phyloP scores from a whole-genome alignment of 2,329 filamentous ascomycete species.

The Cyphellophora attinorum region DNA sequence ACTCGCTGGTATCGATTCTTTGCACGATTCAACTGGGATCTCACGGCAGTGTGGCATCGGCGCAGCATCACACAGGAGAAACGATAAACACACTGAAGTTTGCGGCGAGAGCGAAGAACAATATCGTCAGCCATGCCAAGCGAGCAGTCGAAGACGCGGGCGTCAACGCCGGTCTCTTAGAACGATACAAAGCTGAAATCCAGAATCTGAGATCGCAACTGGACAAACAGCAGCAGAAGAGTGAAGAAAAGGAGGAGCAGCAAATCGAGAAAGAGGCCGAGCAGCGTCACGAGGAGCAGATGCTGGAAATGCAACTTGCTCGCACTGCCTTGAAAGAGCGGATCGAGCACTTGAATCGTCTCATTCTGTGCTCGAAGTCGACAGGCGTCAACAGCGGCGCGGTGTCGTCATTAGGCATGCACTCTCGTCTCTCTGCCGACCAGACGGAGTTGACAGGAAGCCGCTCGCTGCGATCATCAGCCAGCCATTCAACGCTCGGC shows the following conservation, averaged over 20 bases:
- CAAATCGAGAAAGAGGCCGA: constrained; percentile 75
- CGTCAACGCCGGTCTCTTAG: constrained; percentile 57
- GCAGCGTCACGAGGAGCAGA: constrained; percentile 87
- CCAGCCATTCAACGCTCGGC: constrained; percentile 52
- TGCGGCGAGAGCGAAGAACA: constrained; percentile 93
- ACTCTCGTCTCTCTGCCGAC: constrained; percentile 49
- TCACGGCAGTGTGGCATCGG: constrained; percentile 58
- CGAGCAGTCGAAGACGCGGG: constrained; percentile 82
- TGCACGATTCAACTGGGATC: constrained; percentile 91
- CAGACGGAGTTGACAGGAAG: constrained; percentile 25
- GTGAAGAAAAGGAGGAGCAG: constrained; percentile 50
- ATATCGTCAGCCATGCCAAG: constrained; percentile 93
- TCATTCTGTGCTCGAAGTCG: constrained; percentile 93
- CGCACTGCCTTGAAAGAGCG: constrained; percentile 92
- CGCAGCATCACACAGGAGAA: constrained; percentile 70
- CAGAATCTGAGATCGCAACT: constrained; percentile 69
- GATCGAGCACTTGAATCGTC: constrained; percentile 89
- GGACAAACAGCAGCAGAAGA: constrained; percentile 66
- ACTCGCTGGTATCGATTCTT: constrained; percentile 91
- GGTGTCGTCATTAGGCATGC: constrained; percentile 57
- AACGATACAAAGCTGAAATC: constrained; percentile 92
- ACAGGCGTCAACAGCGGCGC: constrained; percentile 82
- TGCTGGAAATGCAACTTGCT: constrained; percentile 96
- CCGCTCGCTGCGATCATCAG: constrained; percentile 58
- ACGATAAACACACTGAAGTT: constrained; percentile 96